Evolutionary conservation across 208 protist genomes (phyloP).

Genomic region (Trichomonas tenax): DNA sequence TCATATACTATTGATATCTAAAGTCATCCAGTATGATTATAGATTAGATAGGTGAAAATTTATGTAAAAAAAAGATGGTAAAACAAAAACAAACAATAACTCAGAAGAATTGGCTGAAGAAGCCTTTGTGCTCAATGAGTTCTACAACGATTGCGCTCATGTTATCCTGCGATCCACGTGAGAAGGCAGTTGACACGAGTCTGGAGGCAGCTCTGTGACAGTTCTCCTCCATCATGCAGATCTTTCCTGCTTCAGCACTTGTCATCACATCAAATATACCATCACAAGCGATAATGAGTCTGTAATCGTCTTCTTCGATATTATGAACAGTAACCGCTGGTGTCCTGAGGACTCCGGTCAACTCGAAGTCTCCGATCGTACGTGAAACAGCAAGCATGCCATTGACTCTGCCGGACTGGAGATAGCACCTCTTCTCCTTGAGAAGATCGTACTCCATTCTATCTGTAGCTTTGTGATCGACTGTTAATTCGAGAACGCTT

Average conservation of each 20-base stretch:
- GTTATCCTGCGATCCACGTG: background rate
- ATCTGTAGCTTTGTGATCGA: background rate
- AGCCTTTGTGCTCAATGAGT: background rate
- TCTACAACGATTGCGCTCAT: background rate
- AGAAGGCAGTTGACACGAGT: background rate
- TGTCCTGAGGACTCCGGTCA: background rate
- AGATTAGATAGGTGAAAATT: too few relatives aligned
- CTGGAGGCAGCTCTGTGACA: background rate
- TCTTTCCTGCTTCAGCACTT: background rate
- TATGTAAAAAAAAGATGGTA: too few relatives aligned
- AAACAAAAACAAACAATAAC: too few relatives aligned
- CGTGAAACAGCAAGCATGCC: background rate
- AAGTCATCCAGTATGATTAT: too few relatives aligned
- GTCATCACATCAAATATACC: slow-evolving; percentile 1
- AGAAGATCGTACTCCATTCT: background rate
- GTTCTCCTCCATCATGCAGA: background rate
- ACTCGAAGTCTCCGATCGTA: background rate
- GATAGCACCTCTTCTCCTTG: background rate
- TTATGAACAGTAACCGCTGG: background rate
- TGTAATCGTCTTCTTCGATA: background rate
- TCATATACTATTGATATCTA: too few relatives aligned
- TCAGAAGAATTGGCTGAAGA: too few relatives aligned
- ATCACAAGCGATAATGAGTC: background rate
- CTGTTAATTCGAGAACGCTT: background rate
- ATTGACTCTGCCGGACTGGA: background rate